These are phyloP conservation scores for Citrus unshiu DNA, from an alignment of 345 rosid species.

Conservation along the genomic window DNA sequence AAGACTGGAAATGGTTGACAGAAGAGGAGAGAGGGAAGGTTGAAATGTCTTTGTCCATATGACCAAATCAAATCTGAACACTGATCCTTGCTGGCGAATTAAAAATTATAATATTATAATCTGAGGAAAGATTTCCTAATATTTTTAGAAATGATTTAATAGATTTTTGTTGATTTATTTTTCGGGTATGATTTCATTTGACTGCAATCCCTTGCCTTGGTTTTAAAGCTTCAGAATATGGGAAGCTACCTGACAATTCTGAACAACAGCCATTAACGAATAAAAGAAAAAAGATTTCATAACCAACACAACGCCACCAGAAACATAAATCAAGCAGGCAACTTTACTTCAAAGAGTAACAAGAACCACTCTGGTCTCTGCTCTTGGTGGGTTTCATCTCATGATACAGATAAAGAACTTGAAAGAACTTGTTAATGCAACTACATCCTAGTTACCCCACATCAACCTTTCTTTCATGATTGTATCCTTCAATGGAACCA, in stretches of 20 bases:
- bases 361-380: background rate
- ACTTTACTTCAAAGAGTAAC: background rate
- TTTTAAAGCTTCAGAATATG: constrained; percentile 12
- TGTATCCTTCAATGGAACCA: background rate
- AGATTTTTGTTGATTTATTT: background rate
- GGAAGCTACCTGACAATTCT: background rate
- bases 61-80: background rate
- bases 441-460: background rate
- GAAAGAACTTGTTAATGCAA: background rate
- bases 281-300: background rate
- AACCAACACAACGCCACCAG: background rate
- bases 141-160: background rate
- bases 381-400: background rate
- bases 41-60: constrained; percentile 18
- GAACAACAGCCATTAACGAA: background rate
- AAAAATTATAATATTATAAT: background rate
- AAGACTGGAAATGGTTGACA: background rate
- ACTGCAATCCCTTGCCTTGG: constrained; percentile 10
- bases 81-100: background rate
- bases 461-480: background rate
- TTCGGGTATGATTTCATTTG: background rate
- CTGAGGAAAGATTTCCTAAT: background rate
- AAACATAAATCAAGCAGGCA: background rate
- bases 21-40: constrained; percentile 6
- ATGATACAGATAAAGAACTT: background rate